Evolutionary conservation across 129 eudicot genomes (phyloP).

Genomic region (Flaveria trinervia): DNA sequence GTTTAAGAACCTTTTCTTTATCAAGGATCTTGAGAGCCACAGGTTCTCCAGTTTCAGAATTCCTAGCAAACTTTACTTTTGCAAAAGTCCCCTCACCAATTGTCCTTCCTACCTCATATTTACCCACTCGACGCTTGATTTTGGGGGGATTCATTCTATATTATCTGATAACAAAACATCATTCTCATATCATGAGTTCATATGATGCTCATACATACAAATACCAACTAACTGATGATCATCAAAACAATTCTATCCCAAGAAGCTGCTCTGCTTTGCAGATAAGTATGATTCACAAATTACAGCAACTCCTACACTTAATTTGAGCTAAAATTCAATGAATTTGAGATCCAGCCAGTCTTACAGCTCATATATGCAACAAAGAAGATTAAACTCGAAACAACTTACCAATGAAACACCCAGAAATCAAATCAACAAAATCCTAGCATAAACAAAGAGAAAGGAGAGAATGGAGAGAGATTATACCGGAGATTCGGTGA

Average conservation of each 20-base stretch:
- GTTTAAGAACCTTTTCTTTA: slow-evolving; percentile 88
- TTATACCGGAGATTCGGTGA: neutral
- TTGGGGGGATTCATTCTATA: slow-evolving; percentile 59
- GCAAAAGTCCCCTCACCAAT: slow-evolving; percentile 98
- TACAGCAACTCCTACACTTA: neutral
- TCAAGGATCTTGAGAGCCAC: slow-evolving; percentile 96
- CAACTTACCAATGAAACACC: neutral
- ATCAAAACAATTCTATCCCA: neutral
- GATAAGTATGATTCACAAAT: neutral
- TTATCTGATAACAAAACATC: slow-evolving; percentile 22
- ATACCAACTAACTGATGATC: neutral
- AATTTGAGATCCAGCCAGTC: slow-evolving; percentile 17
- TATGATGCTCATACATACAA: slow-evolving; percentile 2
- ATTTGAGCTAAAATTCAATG: neutral
- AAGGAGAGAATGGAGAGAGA: neutral
- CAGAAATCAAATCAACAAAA: neutral
- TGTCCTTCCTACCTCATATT: slow-evolving; percentile 95
- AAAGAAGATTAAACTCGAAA: neutral
- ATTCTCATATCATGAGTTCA: neutral
- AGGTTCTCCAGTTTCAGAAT: slow-evolving; percentile 73
- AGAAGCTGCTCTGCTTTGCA: neutral
- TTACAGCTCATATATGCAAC: neutral
- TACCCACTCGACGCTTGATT: slow-evolving; percentile 84
- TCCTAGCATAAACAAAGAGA: neutral
- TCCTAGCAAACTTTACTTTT: slow-evolving; percentile 90